phyloP scores from a whole-genome alignment of 805 yeast genomes.

The Sungouiozyma ichnusensis region DNA sequence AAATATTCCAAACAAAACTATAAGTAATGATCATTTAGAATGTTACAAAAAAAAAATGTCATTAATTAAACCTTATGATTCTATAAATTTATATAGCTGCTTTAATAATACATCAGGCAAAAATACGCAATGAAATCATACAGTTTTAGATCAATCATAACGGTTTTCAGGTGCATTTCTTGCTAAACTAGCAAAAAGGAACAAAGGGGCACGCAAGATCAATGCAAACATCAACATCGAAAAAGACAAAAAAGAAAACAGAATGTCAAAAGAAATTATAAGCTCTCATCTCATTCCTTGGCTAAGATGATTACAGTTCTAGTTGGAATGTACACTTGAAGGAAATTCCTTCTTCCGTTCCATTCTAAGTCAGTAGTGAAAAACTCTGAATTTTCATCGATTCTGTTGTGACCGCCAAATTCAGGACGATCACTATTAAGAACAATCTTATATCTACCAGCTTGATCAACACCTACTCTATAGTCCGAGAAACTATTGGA shows the following conservation, averaged over 20 bases:
- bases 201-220: too few relatives aligned
- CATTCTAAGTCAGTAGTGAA: slow-evolving; percentile 67
- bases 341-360: slow-evolving; percentile 67
- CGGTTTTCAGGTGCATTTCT: too few relatives aligned
- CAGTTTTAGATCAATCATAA: neutral
- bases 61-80: neutral
- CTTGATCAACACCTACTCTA: slow-evolving; percentile 74
- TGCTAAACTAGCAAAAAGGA: neutral
- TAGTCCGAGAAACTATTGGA: slow-evolving; percentile 74
- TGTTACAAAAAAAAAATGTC: too few relatives aligned
- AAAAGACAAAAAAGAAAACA: too few relatives aligned
- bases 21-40: too few relatives aligned
- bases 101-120: neutral
- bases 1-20: slow-evolving; percentile 22
- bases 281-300: slow-evolving; percentile 12
- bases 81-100: neutral
- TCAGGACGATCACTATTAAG: slow-evolving; percentile 60
- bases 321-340: slow-evolving; percentile 74
- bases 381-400: slow-evolving; percentile 45
- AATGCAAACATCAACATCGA: neutral
- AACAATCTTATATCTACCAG: slow-evolving; percentile 68
- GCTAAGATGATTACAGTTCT: slow-evolving; percentile 62
- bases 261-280: neutral
- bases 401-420: slow-evolving; percentile 76
- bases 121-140: neutral